Evolutionary conservation across 495 filamentous ascomycete genomes (phyloP).

Genomic region (Glarea lozoyensis): DNA sequence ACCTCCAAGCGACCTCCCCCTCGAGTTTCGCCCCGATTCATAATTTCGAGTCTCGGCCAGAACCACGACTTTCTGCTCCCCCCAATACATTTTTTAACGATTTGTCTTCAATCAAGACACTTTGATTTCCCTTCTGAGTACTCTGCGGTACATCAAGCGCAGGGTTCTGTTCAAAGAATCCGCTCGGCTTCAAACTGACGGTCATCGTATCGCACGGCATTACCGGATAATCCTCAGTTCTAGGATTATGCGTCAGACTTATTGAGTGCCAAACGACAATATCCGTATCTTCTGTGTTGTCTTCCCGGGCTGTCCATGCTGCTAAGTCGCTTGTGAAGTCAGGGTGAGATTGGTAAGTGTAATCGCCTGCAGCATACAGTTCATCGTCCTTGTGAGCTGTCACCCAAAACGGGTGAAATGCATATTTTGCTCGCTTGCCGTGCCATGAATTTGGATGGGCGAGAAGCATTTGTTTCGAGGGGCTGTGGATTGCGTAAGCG

Average conservation of each 20-base stretch:
- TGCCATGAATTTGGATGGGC: constrained; percentile 28
- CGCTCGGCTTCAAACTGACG: constrained; percentile 56
- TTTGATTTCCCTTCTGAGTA: constrained; percentile 42
- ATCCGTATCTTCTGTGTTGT: constrained; percentile 33
- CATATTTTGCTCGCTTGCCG: constrained; percentile 28
- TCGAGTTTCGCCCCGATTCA: too few relatives aligned
- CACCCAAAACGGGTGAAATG: constrained; percentile 29
- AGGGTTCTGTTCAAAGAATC: constrained; percentile 70
- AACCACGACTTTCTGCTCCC: too few relatives aligned
- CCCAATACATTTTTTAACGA: too few relatives aligned
- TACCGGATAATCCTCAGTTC: constrained; percentile 41
- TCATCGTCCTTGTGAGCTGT: constrained; percentile 29
- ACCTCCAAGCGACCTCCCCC: too few relatives aligned
- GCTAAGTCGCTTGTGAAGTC: constrained; percentile 22
- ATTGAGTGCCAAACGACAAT: constrained; percentile 55
- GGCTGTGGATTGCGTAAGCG: constrained; percentile 27
- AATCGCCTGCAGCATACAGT: constrained; percentile 30
- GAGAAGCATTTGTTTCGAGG: constrained; percentile 25
- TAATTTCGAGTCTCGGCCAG: too few relatives aligned
- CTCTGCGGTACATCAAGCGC: constrained; percentile 64
- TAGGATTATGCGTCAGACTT: constrained; percentile 50
- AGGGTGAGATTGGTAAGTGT: constrained; percentile 36
- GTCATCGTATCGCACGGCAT: constrained; percentile 53
- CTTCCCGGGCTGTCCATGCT: constrained; percentile 25
- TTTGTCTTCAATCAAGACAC: too few relatives aligned